phyloP scores from a whole-genome alignment of 2,329 filamentous ascomycete genomes.

The Simplicillium aogashimaense region DNA sequence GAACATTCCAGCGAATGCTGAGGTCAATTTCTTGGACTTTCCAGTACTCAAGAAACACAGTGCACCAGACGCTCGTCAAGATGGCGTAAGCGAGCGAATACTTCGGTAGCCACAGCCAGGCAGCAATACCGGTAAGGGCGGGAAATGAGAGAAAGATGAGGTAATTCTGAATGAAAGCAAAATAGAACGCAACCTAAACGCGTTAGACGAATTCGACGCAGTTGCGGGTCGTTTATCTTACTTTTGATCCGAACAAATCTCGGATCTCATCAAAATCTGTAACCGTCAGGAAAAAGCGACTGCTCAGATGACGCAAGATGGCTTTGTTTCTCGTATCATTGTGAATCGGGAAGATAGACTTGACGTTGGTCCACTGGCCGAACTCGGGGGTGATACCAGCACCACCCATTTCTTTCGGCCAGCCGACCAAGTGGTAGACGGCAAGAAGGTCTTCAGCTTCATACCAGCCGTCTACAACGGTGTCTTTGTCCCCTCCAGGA shows the following conservation, averaged over 20 bases:
- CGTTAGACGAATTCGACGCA: no score
- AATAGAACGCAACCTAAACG: constrained; percentile 53
- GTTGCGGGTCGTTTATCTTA: constrained; percentile 17
- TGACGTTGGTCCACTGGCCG: constrained; percentile 51
- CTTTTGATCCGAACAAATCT: constrained; percentile 52
- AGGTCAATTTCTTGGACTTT: constrained; percentile 66
- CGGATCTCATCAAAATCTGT: constrained; percentile 50
- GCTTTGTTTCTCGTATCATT: constrained; percentile 45
- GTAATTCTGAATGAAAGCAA: constrained; percentile 73
- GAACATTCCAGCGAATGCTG: constrained; percentile 62
- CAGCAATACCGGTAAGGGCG: constrained; percentile 55
- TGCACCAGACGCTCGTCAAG: constrained; percentile 58
- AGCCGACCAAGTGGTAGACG: constrained; percentile 57
- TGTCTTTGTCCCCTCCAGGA: constrained; percentile 43
- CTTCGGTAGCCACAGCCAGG: constrained; percentile 58
- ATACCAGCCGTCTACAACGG: constrained; percentile 36
- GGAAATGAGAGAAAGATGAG: constrained; percentile 62
- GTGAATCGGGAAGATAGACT: constrained; percentile 53
- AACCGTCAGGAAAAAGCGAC: constrained; percentile 36
- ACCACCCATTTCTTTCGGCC: constrained; percentile 46
- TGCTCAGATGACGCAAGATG: constrained; percentile 47
- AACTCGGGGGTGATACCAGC: constrained; percentile 50
- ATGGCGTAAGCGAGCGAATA: constrained; percentile 64
- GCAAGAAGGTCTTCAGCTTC: constrained; percentile 63
- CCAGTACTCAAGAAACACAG: constrained; percentile 72